Percentiles rank a stretch among this genome's conserved stretches.
phyloP scores from a whole-genome alignment of 1,284 basidiomycete genomes.

The Vanrija sp. region DNA sequence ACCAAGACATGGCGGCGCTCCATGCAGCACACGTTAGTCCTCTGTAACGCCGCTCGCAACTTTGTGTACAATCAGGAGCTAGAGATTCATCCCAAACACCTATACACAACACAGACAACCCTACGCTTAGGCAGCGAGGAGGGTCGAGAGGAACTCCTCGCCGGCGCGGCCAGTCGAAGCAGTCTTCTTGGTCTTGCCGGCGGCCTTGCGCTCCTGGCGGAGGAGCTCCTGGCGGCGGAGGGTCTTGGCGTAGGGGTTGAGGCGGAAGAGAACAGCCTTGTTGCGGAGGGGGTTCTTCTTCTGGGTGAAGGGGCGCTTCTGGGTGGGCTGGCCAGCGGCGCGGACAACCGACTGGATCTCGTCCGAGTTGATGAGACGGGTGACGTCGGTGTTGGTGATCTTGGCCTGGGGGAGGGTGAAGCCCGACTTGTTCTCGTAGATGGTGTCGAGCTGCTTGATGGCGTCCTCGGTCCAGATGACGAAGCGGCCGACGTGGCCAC shows the following conservation, averaged over 20 bases:
- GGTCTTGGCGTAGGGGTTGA: constrained; percentile 99
- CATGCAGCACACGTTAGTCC: neutral
- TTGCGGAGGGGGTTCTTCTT: constrained; percentile 99
- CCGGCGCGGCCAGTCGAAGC: constrained; percentile 58
- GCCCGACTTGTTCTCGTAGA: constrained; percentile 95
- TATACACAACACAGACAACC: constrained; percentile 9
- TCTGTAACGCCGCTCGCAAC: neutral
- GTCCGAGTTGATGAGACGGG: constrained; percentile 95
- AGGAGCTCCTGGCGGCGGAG: constrained; percentile 76
- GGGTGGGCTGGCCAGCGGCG: constrained; percentile 57
- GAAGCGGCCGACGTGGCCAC: constrained; percentile 98
- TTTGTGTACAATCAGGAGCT: too few species aligned
- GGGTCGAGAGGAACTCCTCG: constrained; percentile 79
- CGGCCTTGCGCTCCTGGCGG: constrained; percentile 46
- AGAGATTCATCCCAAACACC: constrained; percentile 11
- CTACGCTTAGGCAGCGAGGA: constrained; percentile 72
- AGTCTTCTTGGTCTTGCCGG: constrained; percentile 47
- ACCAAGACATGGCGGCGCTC: neutral
- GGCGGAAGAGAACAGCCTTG: constrained; percentile 93
- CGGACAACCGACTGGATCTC: constrained; percentile 95
- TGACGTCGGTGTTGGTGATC: constrained; percentile 95
- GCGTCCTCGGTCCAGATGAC: constrained; percentile 99
- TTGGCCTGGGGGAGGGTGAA: constrained; percentile 89
- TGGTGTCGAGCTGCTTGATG: constrained; percentile 85
- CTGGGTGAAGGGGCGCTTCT: constrained; percentile 82